Percentiles rank a stretch among this genome's conserved stretches.
phyloP scores from a whole-genome alignment of 2,329 filamentous ascomycete genomes.

The Fonsecaea multimorphosa region DNA sequence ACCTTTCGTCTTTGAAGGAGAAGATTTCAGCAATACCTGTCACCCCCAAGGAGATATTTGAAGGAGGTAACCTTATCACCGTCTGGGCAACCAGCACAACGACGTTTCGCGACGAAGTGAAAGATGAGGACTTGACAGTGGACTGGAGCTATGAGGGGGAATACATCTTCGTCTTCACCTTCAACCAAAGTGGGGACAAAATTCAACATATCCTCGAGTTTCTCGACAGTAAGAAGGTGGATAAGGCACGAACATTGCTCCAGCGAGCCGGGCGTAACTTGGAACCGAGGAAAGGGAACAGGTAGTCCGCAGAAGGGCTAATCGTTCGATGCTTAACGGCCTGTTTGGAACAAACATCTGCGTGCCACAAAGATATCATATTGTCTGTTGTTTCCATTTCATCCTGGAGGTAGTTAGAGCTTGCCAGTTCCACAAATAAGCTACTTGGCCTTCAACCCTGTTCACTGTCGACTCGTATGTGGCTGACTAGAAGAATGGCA shows the following conservation, averaged over 20 bases:
- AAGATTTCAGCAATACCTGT: slow-evolving; percentile 31
- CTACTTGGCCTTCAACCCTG: no score
- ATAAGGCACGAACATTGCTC: neutral
- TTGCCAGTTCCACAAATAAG: no score
- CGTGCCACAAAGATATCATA: neutral
- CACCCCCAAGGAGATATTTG: slow-evolving; percentile 30
- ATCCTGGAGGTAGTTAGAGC: no score
- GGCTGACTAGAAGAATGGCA: no score
- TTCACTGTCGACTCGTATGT: no score
- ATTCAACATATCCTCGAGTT: slow-evolving; percentile 44
- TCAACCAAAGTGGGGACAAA: slow-evolving; percentile 42
- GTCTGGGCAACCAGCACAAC: slow-evolving; percentile 42
- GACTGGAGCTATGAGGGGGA: slow-evolving; percentile 44
- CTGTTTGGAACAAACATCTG: no score
- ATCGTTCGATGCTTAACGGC: neutral
- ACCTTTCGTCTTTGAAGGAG: slow-evolving; percentile 23
- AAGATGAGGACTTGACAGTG: slow-evolving; percentile 31
- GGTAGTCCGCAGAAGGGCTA: neutral
- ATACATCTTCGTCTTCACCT: slow-evolving; percentile 44
- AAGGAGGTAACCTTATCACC: slow-evolving; percentile 38
- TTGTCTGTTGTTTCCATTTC: neutral
- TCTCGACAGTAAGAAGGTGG: slow-evolving; percentile 42
- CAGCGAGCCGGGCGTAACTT: neutral
- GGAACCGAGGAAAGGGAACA: neutral
- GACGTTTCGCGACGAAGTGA: slow-evolving; percentile 41